phyloP scores from a whole-genome alignment of 495 filamentous ascomycete species.

The Aspergillus panamensis region DNA sequence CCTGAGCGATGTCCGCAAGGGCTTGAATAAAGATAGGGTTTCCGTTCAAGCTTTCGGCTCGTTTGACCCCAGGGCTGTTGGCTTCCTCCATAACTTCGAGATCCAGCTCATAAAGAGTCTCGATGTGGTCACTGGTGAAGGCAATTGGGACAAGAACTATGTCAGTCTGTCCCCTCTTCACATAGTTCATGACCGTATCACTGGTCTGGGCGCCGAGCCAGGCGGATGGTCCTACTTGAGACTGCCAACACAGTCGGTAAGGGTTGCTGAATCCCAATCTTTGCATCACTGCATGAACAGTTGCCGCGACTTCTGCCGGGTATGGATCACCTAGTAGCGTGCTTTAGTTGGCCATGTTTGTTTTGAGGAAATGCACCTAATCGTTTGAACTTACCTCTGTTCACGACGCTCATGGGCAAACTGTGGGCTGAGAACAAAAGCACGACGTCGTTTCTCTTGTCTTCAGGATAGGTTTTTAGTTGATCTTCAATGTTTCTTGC shows the following conservation, averaged over 20 bases:
- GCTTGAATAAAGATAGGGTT: conserved; percentile 88
- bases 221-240: conserved; percentile 89
- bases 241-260: conserved; percentile 95
- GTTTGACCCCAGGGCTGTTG: conserved; percentile 73
- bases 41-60: conserved; percentile 90
- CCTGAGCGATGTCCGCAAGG: conserved; percentile 78
- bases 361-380: neutral
- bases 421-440: conserved; percentile 94
- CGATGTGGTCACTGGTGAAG: conserved; percentile 98
- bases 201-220: conserved; percentile 96
- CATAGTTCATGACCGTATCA: conserved; percentile 81
- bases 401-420: conserved; percentile 94
- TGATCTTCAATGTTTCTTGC: conserved; percentile 84
- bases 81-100: conserved; percentile 92
- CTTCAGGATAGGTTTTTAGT: conserved; percentile 76
- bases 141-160: conserved; percentile 92
- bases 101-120: conserved; percentile 94
- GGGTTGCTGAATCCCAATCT: conserved; percentile 80
- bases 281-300: conserved; percentile 94
- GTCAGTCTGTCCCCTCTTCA: conserved; percentile 87
- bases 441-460: conserved; percentile 72
- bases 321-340: conserved; percentile 75
- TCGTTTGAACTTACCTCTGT: conserved; percentile 60
- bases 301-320: conserved; percentile 95
- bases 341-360: neutral